These are phyloP conservation scores for Raffaelea albimanens DNA, from an alignment of 2,329 filamentous ascomycete genomes.

Conservation along the genomic window DNA sequence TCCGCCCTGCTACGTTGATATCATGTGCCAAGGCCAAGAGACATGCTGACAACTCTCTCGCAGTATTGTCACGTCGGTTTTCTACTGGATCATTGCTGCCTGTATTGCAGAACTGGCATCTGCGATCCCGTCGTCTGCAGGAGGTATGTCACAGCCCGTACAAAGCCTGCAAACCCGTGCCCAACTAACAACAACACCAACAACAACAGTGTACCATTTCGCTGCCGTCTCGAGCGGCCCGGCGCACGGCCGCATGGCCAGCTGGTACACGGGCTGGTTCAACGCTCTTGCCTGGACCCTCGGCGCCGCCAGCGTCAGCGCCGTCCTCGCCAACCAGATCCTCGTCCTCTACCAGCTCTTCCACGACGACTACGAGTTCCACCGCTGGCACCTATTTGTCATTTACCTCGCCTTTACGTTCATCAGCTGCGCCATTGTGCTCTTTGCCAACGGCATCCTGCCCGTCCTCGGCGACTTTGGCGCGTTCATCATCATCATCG, in stretches of 20 bases:
- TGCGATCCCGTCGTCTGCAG: constrained; percentile 50
- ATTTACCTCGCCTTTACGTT: constrained; percentile 30
- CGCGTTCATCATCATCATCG: constrained; percentile 42
- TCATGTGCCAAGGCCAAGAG: neutral
- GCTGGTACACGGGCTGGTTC: constrained; percentile 37
- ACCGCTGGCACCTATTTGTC: constrained; percentile 34
- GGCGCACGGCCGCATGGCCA: constrained; percentile 38
- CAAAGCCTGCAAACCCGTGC: too few relatives aligned
- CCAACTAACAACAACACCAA: too few relatives aligned
- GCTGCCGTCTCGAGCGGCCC: constrained; percentile 43
- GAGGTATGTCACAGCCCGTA: constrained; percentile 15
- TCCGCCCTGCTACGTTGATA: neutral
- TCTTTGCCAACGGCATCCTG: constrained; percentile 45
- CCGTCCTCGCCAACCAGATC: constrained; percentile 29
- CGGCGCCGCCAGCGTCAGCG: constrained; percentile 28
- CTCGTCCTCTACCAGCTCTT: constrained; percentile 35
- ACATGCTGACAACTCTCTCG: neutral
- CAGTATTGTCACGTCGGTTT: constrained; percentile 30
- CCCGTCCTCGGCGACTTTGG: constrained; percentile 45
- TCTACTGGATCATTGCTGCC: constrained; percentile 49
- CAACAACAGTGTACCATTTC: constrained; percentile 56
- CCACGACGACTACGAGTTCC: constrained; percentile 24
- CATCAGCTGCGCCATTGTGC: constrained; percentile 28
- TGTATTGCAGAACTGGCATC: constrained; percentile 52
- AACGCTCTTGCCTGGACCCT: constrained; percentile 33